A percentile compares a stretch with the other conserved stretches of the same genome.
These are phyloP conservation scores for Daedaleopsis sinensis DNA, from an alignment of 768 basidiomycete species.

Conservation along the genomic window DNA sequence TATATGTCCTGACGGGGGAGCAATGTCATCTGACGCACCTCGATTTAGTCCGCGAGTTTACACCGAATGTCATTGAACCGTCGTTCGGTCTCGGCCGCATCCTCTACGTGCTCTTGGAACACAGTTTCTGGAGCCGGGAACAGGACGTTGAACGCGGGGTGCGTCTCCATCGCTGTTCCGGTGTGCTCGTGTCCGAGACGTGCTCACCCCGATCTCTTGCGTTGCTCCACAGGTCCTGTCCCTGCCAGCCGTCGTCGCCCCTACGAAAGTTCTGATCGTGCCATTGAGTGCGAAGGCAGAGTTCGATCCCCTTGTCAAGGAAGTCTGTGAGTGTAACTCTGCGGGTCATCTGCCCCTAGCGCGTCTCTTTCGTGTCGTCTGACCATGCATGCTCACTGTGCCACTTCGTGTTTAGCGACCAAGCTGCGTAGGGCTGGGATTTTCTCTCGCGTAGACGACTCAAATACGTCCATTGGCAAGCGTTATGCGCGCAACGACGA, in stretches of 20 bases:
- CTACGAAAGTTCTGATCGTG: slow-evolving; percentile 96
- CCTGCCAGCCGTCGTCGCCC: slow-evolving; percentile 86
- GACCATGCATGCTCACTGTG: slow-evolving; percentile 3
- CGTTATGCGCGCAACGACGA: slow-evolving; percentile 98
- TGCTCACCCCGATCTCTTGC: slow-evolving; percentile 14
- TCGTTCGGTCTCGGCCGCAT: slow-evolving; percentile 98
- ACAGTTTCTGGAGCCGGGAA: slow-evolving; percentile 94
- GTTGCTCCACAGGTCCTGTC: slow-evolving; percentile 72
- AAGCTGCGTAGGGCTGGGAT: slow-evolving; percentile 89
- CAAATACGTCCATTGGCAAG: slow-evolving; percentile 92
- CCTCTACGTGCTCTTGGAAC: slow-evolving; percentile 91
- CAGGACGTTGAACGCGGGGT: slow-evolving; percentile 90
- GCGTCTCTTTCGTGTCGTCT: slow-evolving; percentile 3
- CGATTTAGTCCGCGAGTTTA: slow-evolving; percentile 84
- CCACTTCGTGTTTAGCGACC: slow-evolving; percentile 56
- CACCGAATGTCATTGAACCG: slow-evolving; percentile 97
- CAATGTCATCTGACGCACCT: slow-evolving; percentile 29
- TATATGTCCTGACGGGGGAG: slow-evolving; percentile 13
- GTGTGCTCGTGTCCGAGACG: slow-evolving; percentile 19
- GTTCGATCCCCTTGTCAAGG: slow-evolving; percentile 80
- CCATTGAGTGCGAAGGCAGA: slow-evolving; percentile 87
- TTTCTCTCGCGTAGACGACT: slow-evolving; percentile 94
- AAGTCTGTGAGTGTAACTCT: slow-evolving; percentile 77
- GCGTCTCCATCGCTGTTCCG: slow-evolving; percentile 36
- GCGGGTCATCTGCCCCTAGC: slow-evolving; percentile 13